Percentiles rank a stretch among this genome's conserved stretches.
These are phyloP conservation scores for Rosellinia necatrix DNA, from an alignment of 2,329 filamentous ascomycete species.

Conservation along the genomic window DNA sequence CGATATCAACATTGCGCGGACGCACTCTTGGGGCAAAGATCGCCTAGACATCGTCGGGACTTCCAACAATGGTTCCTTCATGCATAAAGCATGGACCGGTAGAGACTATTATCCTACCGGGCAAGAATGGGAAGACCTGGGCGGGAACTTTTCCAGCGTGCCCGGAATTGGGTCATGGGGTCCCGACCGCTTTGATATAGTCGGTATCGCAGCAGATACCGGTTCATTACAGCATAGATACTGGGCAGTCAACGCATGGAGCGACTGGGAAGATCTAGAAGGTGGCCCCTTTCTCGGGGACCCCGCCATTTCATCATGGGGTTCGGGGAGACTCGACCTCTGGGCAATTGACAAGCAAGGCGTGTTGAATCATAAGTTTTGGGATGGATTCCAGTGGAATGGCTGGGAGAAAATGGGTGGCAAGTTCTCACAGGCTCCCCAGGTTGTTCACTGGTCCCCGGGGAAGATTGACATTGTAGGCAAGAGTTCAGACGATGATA, in stretches of 20 bases:
- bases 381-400: conserved; percentile 25
- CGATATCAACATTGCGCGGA: conserved; percentile 4
- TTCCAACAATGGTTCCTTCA: conserved; percentile 18
- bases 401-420: conserved; percentile 31
- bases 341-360: conserved; percentile 26
- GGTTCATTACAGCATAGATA: conserved; percentile 26
- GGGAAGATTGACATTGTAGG: conserved; percentile 30
- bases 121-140: conserved; percentile 26
- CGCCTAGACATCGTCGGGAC: conserved; percentile 29
- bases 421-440: conserved; percentile 29
- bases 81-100: conserved; percentile 34
- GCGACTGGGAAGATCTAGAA: conserved; percentile 29
- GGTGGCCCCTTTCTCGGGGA: conserved; percentile 27
- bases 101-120: conserved; percentile 5
- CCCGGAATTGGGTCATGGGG: conserved; percentile 28
- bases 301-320: conserved; percentile 28
- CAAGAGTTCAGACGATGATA: conserved; percentile 15
- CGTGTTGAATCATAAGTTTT: conserved; percentile 27
- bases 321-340: conserved; percentile 26
- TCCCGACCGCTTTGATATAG: conserved; percentile 23
- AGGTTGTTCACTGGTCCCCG: conserved; percentile 26
- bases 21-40: conserved; percentile 23
- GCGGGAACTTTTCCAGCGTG: conserved; percentile 22
- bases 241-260: conserved; percentile 24
- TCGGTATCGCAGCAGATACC: conserved; percentile 19